These are phyloP conservation scores for Lepidopterella palustris DNA, from an alignment of 495 filamentous ascomycete genomes.

Conservation along the genomic window DNA sequence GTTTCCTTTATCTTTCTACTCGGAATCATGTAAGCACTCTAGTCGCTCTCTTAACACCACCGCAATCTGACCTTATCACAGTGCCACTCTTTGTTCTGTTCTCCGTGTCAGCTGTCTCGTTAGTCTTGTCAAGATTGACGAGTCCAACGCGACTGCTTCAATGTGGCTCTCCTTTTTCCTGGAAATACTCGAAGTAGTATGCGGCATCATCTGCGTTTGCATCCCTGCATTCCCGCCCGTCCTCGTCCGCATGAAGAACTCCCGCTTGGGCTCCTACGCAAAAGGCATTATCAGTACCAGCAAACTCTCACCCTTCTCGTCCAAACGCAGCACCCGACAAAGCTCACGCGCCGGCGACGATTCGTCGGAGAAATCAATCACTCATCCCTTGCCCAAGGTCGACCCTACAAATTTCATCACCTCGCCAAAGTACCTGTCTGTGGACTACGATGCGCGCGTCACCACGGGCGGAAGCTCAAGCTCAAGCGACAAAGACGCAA, in stretches of 20 bases:
- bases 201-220: background rate
- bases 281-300: background rate
- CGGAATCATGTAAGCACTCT: background rate
- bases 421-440: background rate
- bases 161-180: conserved; percentile 4
- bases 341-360: background rate
- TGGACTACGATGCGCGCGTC: background rate
- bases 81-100: background rate
- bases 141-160: background rate
- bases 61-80: background rate
- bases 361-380: background rate
- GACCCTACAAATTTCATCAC: background rate
- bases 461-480: background rate
- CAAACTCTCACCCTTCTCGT: background rate
- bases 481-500: background rate
- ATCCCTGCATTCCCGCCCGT: background rate
- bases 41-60: background rate
- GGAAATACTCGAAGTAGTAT: background rate
- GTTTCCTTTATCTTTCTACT: background rate
- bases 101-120: background rate
- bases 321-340: background rate
- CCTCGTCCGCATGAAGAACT: background rate
- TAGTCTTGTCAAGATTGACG: background rate
- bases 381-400: background rate
- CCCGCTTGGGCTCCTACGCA: background rate